These are phyloP conservation scores for Debaryomyces subglobosus DNA, from an alignment of 1,139 yeast genomes.

Conservation along the genomic window DNA sequence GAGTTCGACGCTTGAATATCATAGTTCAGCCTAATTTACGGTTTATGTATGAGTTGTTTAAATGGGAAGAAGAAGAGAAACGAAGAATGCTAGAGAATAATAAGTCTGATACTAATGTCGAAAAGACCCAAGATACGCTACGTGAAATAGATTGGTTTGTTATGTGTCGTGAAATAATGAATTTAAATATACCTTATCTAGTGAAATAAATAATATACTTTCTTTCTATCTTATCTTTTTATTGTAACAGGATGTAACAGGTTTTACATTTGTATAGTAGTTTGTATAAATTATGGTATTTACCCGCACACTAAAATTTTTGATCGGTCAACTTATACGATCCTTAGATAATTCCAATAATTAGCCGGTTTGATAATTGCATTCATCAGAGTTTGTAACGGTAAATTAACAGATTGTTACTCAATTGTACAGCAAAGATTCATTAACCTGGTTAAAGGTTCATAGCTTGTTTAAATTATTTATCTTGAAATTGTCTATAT, in stretches of 20 bases:
- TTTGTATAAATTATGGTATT: neutral
- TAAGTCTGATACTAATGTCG: slow-evolving; percentile 12
- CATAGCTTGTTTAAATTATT: neutral
- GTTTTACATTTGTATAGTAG: neutral
- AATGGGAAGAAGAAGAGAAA: slow-evolving; percentile 48
- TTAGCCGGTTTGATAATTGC: neutral
- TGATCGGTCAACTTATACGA: neutral
- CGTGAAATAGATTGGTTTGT: slow-evolving; percentile 89
- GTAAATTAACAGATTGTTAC: neutral
- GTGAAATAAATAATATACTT: neutral
- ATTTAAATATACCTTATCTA: slow-evolving; percentile 67
- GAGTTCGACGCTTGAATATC: slow-evolving; percentile 50
- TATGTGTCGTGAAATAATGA: slow-evolving; percentile 82
- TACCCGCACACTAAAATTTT: slow-evolving; percentile 9
- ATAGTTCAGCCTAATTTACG: slow-evolving; percentile 53
- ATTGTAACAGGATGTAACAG: neutral
- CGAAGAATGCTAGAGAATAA: slow-evolving; percentile 16
- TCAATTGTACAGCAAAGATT: neutral
- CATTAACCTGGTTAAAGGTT: neutral
- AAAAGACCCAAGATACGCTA: slow-evolving; percentile 21
- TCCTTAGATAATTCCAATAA: slow-evolving; percentile 4
- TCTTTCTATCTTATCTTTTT: neutral
- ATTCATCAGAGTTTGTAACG: neutral
- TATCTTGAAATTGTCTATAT: neutral
- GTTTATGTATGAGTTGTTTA: slow-evolving; percentile 52